phyloP scores from a whole-genome alignment of 2,329 filamentous ascomycete genomes.

The Hymenoscyphus occultus region DNA sequence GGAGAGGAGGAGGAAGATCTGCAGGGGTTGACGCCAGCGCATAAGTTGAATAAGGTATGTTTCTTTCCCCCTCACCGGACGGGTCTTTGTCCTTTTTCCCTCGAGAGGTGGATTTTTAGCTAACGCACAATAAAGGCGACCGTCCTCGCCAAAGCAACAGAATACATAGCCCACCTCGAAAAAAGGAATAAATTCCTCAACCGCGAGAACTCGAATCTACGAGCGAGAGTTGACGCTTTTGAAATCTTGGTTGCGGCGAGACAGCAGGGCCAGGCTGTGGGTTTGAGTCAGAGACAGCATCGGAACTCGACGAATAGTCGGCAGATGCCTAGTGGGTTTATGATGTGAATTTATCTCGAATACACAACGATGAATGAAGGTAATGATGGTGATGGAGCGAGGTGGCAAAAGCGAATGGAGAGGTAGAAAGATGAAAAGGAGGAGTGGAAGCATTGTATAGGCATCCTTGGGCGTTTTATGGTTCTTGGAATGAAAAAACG shows the following conservation, averaged over 20 bases:
- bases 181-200: slow-evolving; percentile 79
- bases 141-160: slow-evolving; percentile 87
- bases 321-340: slow-evolving; percentile 2
- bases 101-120: background rate
- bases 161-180: slow-evolving; percentile 91
- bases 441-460: no score
- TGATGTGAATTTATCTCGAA: background rate
- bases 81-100: background rate
- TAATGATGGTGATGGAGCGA: no score
- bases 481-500: no score
- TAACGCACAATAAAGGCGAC: slow-evolving; percentile 26
- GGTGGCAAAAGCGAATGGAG: no score
- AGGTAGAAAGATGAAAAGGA: no score
- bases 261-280: slow-evolving; percentile 13
- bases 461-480: no score
- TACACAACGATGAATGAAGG: no score
- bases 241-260: slow-evolving; percentile 72
- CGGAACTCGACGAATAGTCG: background rate
- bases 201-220: slow-evolving; percentile 78
- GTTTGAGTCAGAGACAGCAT: slow-evolving; percentile 7
- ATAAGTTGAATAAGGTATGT: slow-evolving; percentile 64
- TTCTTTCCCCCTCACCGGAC: background rate
- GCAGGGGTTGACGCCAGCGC: slow-evolving; percentile 59
- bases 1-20: slow-evolving; percentile 57
- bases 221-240: slow-evolving; percentile 72